Percentiles rank a stretch among this genome's conserved stretches.
Conservation (phyloP, 352 stramenopile genomes). For the Globisporangium megalacanthum region DNA sequence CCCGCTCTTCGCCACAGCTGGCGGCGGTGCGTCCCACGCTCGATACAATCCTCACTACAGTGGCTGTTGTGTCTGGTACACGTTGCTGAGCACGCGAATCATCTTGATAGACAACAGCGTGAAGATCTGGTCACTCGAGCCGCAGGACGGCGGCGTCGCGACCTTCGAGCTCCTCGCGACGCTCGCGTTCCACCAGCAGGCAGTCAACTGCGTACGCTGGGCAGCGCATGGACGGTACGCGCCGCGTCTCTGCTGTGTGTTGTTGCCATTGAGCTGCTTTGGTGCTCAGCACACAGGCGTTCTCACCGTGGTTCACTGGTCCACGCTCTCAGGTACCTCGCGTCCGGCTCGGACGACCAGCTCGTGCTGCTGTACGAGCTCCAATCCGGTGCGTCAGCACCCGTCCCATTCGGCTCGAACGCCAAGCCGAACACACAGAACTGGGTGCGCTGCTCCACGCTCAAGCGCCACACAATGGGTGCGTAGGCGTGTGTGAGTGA, state of each 20-base stretch:
- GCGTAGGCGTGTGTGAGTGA: not conserved
- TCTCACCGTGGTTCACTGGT: too few species aligned
- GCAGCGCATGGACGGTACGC: conserved; percentile 47
- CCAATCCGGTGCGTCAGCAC: conserved; percentile 44
- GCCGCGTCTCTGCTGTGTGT: not conserved
- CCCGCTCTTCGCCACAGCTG: conserved; percentile 68
- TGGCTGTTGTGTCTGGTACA: not conserved
- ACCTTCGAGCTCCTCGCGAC: conserved; percentile 80
- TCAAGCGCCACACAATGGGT: conserved; percentile 86
- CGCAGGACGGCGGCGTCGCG: conserved; percentile 29
- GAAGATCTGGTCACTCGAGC: conserved; percentile 77
- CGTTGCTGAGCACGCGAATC: not conserved
- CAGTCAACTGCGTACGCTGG: conserved; percentile 86
- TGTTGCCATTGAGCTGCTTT: too few species aligned
- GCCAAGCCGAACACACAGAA: conserved; percentile 80
- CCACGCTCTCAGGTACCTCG: conserved; percentile 38
- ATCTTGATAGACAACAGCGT: conserved; percentile 52
- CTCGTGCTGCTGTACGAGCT: conserved; percentile 82
- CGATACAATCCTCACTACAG: not conserved
- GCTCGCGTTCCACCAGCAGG: conserved; percentile 76
- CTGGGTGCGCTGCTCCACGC: conserved; percentile 71
- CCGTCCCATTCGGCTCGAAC: conserved; percentile 80
- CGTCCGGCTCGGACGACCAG: conserved; percentile 80
- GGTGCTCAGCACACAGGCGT: too few species aligned
- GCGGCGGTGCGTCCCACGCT: conserved; percentile 34